Evolutionary conservation across 1,284 basidiomycete genomes (phyloP), one percentile per base, ranked within the genome.

Genomic region (Acaromyces ingoldii): DNA sequence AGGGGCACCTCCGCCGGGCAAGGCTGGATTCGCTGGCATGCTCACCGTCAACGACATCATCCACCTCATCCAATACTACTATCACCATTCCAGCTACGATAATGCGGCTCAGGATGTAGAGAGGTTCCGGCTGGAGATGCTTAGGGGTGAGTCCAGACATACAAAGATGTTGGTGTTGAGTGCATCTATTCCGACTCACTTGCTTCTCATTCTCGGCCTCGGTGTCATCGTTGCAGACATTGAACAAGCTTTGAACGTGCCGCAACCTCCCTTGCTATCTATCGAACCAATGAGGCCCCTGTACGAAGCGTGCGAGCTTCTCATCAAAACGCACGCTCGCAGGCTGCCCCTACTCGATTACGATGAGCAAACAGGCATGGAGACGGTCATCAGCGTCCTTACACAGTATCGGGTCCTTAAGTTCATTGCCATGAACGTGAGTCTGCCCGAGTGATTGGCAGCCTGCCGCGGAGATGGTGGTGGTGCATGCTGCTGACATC

Each of bases 361-460:
- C 57, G 93, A 98, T 73, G 83, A 89, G 3, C 89, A 92, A 76
- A 96, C 93, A 6, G 89, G 88, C 5, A 89, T 92, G 55, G 92
- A 97, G 78, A 86, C 96, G 17, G 91, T 99, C 61, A 85, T 98
- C 40, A 91, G 88, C 29, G 92, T 97, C 1, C 80, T 99, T 57
- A 99, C 95, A 0, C 95, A 98, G 77, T 99, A 99, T 72, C 84
- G 95, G 26, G 85, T 98, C 21, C 84, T 99, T 76, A 98, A 98
- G 77, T 98, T 97, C 74, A 95, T 99, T 58, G 86, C 95, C 33
- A 93, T 95, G 77, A 99, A 99, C 76, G 92, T 93, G 70, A 60
- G 83, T 79, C n/a, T 19, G 6, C 4, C 21, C 51, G 29, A 29
- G 33, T 34, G n/a, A 13, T 6, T 4, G 10, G 6, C 2, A 17